These are phyloP conservation scores for Rhizopus sp. DNA, from an alignment of 371 early-diverging fungal species.

Conservation along the genomic window DNA sequence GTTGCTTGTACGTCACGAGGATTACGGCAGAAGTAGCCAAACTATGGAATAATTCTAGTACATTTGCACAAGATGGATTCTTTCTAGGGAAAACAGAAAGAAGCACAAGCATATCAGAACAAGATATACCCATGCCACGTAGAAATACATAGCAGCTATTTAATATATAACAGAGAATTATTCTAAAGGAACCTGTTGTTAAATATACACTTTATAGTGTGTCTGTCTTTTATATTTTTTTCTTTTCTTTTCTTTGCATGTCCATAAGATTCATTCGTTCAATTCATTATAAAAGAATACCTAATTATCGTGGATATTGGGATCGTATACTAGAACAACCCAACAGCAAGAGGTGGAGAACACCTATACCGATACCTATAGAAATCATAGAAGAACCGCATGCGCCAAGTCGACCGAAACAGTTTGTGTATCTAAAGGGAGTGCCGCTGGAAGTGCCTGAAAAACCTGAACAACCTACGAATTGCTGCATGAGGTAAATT, in stretches of 20 bases:
- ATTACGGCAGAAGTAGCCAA: conserved; percentile 54
- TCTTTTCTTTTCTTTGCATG: too few species aligned
- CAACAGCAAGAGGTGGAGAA: not conserved
- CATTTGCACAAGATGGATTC: conserved; percentile 42
- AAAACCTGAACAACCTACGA: conserved; percentile 38
- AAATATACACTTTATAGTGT: too few species aligned
- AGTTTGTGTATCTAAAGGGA: conserved; percentile 29
- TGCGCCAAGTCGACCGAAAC: not conserved
- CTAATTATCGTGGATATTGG: conserved; percentile 46
- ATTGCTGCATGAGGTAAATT: conserved; percentile 52
- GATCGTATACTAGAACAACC: conserved; percentile 28
- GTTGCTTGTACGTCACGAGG: conserved; percentile 48
- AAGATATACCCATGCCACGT: conserved; percentile 19
- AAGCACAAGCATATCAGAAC: conserved; percentile 19
- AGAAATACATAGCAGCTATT: conserved; percentile 10
- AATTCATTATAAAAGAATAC: conserved; percentile 21
- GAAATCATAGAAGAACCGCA: not conserved
- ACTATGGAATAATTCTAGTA: conserved; percentile 41
- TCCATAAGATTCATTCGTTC: conserved; percentile 9
- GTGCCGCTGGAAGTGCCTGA: conserved; percentile 26
- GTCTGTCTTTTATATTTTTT: too few species aligned
- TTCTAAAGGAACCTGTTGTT: too few species aligned
- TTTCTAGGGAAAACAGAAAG: conserved; percentile 23
- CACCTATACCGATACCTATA: conserved; percentile 17
- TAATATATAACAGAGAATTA: not conserved